phyloP scores from a whole-genome alignment of 768 basidiomycete species.

The Asterophora lycoperdoides region DNA sequence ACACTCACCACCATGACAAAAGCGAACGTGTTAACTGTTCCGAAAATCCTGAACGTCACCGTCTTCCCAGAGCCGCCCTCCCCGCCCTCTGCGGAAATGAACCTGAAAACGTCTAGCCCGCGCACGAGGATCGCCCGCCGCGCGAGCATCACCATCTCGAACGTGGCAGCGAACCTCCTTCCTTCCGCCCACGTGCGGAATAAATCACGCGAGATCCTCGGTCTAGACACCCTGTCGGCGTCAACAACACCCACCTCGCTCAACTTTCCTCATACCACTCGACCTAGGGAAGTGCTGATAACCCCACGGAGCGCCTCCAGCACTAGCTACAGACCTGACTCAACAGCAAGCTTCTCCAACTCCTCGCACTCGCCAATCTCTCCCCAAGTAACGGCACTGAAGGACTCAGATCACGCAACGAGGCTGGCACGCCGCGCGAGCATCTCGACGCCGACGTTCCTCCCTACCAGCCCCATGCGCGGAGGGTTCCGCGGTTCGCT shows the following conservation, averaged over 20 bases:
- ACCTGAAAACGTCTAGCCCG: no score
- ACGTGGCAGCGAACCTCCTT: constrained; percentile 5
- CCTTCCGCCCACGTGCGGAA: constrained; percentile 9
- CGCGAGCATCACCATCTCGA: constrained; percentile 13
- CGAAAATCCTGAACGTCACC: constrained; percentile 9
- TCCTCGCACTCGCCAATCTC: no score
- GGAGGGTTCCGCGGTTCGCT: constrained; percentile 2
- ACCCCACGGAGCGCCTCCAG: not conserved
- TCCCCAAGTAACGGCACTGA: not conserved
- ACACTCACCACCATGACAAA: no score
- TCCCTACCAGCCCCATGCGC: not conserved
- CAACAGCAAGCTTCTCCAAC: not conserved
- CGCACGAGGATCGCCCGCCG: not conserved
- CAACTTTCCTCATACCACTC: not conserved
- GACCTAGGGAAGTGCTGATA: not conserved
- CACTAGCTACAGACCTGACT: not conserved
- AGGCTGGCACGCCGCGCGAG: constrained; percentile 10
- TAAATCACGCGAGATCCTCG: constrained; percentile 7
- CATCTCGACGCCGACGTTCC: constrained; percentile 7
- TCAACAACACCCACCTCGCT: not conserved
- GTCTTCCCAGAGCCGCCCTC: constrained; percentile 13
- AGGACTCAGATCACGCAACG: not conserved
- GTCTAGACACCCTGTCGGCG: not conserved
- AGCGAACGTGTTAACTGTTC: not conserved
- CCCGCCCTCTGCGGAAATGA: not conserved